Conservation (phyloP, 768 basidiomycete species). For the Mycena venus region DNA sequence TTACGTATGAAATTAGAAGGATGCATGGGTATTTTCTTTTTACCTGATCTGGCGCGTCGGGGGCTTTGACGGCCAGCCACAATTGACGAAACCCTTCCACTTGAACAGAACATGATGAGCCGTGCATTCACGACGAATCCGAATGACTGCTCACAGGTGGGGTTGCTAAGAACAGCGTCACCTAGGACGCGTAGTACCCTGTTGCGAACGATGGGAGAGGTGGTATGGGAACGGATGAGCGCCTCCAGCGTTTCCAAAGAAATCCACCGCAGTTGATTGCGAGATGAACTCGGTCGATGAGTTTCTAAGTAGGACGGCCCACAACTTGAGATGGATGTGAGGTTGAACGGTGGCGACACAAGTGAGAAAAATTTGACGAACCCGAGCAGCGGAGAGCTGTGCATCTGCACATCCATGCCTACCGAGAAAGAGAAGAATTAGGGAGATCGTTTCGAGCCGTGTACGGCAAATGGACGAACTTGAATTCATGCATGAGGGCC, state of each 20-base stretch:
- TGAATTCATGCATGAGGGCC: constrained; percentile 32
- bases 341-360: not conserved
- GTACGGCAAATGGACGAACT: not conserved
- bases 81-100: constrained; percentile 12
- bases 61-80: constrained; percentile 24
- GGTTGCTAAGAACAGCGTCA: constrained; percentile 29
- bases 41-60: constrained; percentile 15
- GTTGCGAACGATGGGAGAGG: constrained; percentile 27
- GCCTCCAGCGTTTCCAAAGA: constrained; percentile 22
- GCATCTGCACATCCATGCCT: constrained; percentile 30
- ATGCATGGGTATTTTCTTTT: not conserved
- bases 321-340: not conserved
- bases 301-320: constrained; percentile 32
- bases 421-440: not conserved
- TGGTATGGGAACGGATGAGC: constrained; percentile 1
- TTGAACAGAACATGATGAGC: not conserved
- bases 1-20: too few relatives aligned
- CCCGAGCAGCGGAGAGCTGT: constrained; percentile 34
- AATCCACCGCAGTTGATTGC: constrained; percentile 29
- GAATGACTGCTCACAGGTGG: constrained; percentile 5
- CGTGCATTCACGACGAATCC: not conserved
- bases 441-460: too few relatives aligned
- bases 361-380: not conserved
- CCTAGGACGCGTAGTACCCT: constrained; percentile 29
- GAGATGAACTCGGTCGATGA: constrained; percentile 29